A percentile compares a stretch with the other conserved stretches of the same genome.
phyloP scores from a whole-genome alignment of 75 land plant genomes.

The Pinus taeda region DNA sequence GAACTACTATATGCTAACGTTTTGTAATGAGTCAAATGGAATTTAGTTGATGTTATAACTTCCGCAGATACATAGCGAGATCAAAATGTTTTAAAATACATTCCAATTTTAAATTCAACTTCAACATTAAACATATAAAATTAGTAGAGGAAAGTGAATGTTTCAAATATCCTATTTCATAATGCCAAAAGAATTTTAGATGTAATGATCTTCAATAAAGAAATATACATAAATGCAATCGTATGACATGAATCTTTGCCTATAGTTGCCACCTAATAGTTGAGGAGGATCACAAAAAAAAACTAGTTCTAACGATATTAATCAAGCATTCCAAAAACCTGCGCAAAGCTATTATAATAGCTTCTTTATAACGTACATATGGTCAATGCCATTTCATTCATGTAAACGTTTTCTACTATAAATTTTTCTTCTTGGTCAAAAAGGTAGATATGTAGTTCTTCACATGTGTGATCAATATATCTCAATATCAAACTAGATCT shows the following conservation, averaged over 20 bases:
- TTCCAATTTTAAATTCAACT: neutral
- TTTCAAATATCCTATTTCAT: neutral
- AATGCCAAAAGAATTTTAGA: neutral
- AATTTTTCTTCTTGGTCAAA: too few species aligned
- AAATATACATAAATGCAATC: neutral
- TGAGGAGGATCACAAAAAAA: neutral
- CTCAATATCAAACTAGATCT: too few species aligned
- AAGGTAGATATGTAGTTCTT: too few species aligned
- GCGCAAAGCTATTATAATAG: too few species aligned
- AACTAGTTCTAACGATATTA: neutral
- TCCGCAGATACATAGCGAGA: constrained; percentile 39
- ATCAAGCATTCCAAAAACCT: neutral
- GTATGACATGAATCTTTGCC: neutral
- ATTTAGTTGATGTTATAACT: constrained; percentile 98
- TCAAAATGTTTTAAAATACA: neutral
- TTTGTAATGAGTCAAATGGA: constrained; percentile 91
- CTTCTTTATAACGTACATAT: too few species aligned
- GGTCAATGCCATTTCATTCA: too few species aligned
- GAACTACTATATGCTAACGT: constrained; percentile 95
- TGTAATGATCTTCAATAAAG: neutral
- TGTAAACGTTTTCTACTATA: too few species aligned
- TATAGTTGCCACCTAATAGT: neutral
- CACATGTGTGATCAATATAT: too few species aligned
- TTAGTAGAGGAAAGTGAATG: neutral
- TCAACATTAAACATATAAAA: neutral